These are phyloP conservation scores for Suzukiozyma palmioleophila DNA, from an alignment of 1,139 yeast genomes.

Conservation along the genomic window DNA sequence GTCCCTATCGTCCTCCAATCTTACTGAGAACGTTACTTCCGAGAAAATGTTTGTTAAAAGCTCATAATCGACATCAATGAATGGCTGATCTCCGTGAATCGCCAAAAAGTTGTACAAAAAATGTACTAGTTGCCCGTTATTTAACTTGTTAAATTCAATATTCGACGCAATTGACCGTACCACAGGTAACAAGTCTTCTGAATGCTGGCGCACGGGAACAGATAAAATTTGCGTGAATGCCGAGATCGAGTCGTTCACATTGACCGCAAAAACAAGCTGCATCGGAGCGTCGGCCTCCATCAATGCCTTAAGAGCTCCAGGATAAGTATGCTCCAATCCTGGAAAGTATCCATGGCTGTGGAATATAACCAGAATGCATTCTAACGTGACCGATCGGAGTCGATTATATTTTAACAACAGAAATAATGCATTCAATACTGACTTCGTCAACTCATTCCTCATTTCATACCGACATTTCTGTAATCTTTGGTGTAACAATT, in stretches of 20 bases:
- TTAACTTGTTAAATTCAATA: conserved; percentile 3
- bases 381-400: background rate
- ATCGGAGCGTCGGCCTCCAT: conserved; percentile 2
- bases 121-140: conserved; percentile 8
- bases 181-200: background rate
- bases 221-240: conserved; percentile 17
- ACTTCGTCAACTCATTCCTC: background rate
- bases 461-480: background rate
- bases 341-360: conserved; percentile 1
- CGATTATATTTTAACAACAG: background rate
- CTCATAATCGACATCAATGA: conserved; percentile 16
- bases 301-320: conserved; percentile 8
- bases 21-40: conserved; percentile 17
- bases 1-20: conserved; percentile 12
- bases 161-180: background rate
- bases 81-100: conserved; percentile 16
- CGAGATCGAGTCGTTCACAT: conserved; percentile 14
- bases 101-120: conserved; percentile 18
- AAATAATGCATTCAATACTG: conserved; percentile 1
- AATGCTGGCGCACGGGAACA: background rate
- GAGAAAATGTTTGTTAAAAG: conserved; percentile 21
- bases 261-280: conserved; percentile 16
- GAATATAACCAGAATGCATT: background rate
- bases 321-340: conserved; percentile 5
- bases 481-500: background rate